Evolutionary conservation across 805 yeast genomes (phyloP).

Genomic region (Yarrowia sp.): DNA sequence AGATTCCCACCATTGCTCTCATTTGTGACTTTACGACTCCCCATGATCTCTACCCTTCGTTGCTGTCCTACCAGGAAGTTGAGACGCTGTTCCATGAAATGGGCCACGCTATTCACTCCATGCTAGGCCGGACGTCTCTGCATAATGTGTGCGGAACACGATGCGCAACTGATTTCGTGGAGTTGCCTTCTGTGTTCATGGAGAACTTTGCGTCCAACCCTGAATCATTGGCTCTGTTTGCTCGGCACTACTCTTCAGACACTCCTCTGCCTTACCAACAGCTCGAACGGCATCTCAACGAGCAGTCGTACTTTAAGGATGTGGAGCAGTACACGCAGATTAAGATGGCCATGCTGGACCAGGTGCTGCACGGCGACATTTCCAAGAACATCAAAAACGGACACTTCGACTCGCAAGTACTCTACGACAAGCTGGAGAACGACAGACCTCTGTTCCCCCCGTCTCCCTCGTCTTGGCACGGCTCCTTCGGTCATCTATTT

Average conservation of each 20-base stretch:
- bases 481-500: conserved; percentile 87
- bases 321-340: conserved; percentile 84
- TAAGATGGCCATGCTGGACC: conserved; percentile 87
- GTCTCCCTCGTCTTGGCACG: conserved; percentile 76
- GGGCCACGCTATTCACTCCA: conserved; percentile 99
- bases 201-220: conserved; percentile 86
- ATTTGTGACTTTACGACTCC: conserved; percentile 72
- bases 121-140: conserved; percentile 85
- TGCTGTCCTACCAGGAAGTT: conserved; percentile 71
- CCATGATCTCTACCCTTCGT: conserved; percentile 45
- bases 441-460: conserved; percentile 64
- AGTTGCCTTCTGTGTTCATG: conserved; percentile 93
- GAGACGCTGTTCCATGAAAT: conserved; percentile 96
- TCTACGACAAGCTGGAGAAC: conserved; percentile 66
- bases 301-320: conserved; percentile 53
- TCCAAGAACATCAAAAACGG: conserved; percentile 29
- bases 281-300: conserved; percentile 52
- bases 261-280: conserved; percentile 54
- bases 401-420: conserved; percentile 54
- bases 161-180: conserved; percentile 95
- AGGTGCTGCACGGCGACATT: conserved; percentile 57
- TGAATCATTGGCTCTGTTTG: conserved; percentile 69
- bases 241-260: conserved; percentile 67
- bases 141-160: conserved; percentile 95
- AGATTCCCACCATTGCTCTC: conserved; percentile 84